phyloP scores from a whole-genome alignment of 495 filamentous ascomycete species.

The Penicillium angulare region DNA sequence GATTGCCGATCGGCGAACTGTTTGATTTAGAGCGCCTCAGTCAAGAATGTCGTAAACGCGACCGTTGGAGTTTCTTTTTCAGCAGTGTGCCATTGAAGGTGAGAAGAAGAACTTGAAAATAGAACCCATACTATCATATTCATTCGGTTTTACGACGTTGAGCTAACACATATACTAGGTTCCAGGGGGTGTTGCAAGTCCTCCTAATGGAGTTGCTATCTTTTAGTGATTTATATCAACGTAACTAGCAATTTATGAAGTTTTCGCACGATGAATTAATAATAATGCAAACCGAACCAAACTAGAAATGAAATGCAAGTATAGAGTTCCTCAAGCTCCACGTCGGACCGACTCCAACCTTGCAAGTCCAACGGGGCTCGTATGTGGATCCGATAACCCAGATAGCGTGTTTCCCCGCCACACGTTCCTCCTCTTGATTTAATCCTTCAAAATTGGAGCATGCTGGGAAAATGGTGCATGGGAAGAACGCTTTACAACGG shows the following conservation, averaged over 20 bases:
- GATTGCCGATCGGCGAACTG: slow-evolving; percentile 58
- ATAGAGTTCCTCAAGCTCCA: too few species aligned
- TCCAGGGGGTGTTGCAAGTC: slow-evolving; percentile 54
- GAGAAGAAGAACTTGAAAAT: too few species aligned
- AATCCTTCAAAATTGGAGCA: too few species aligned
- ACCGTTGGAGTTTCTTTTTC: slow-evolving; percentile 53
- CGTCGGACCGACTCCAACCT: too few species aligned
- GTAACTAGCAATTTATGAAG: too few species aligned
- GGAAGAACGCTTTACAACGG: slow-evolving; percentile 24
- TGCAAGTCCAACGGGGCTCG: too few species aligned
- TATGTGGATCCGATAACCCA: too few species aligned
- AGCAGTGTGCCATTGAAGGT: slow-evolving; percentile 52
- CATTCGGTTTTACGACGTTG: not conserved
- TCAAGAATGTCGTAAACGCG: slow-evolving; percentile 39
- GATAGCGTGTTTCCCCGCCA: not conserved
- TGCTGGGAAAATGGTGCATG: slow-evolving; percentile 24
- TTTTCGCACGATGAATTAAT: too few species aligned
- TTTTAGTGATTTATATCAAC: too few species aligned
- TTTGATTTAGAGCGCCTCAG: slow-evolving; percentile 55
- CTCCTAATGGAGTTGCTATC: slow-evolving; percentile 50
- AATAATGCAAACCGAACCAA: too few species aligned
- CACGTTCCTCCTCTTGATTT: not conserved
- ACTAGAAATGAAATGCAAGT: too few species aligned
- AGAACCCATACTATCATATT: not conserved
- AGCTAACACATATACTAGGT: slow-evolving; percentile 16